A percentile compares a stretch with the other conserved stretches of the same genome.
Conservation (phyloP, 163 green algal genomes). For the Scenedesmus sp. region DNA sequence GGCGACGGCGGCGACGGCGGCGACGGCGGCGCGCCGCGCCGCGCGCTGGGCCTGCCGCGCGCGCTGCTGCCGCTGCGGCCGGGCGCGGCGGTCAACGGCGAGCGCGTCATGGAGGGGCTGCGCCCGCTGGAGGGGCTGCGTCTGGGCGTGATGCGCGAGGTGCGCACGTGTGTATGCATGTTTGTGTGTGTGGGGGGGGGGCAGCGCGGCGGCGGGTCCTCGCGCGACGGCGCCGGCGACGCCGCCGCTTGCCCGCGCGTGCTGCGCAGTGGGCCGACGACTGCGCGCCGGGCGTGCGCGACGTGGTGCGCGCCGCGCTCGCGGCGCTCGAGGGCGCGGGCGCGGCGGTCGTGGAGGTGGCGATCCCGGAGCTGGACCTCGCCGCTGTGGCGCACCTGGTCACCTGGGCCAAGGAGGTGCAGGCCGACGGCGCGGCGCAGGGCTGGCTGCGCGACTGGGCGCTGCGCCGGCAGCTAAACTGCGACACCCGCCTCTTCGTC, state of each 20-base stretch:
- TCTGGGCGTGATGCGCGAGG: constrained; percentile 1
- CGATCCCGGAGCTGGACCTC: constrained; percentile 62
- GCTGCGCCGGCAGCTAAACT: constrained; percentile 43
- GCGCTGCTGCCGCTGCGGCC: neutral
- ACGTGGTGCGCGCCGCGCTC: constrained; percentile 52
- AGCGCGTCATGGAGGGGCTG: neutral
- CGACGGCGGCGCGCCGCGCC: neutral
- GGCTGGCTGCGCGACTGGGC: constrained; percentile 39
- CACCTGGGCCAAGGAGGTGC: constrained; percentile 46
- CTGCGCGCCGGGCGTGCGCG: constrained; percentile 54
- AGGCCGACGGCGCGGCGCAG: neutral
- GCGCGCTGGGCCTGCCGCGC: constrained; percentile 3
- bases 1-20: neutral
- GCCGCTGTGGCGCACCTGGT: constrained; percentile 55
- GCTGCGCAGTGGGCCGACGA: constrained; percentile 66
- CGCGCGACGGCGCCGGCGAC: too few species aligned
- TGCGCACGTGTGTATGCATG: neutral
- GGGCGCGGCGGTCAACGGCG: neutral
- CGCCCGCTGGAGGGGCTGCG: constrained; percentile 22
- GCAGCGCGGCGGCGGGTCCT: too few species aligned
- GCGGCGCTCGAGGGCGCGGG: constrained; percentile 48
- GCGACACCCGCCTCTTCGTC: constrained; percentile 58
- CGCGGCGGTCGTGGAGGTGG: constrained; percentile 42
- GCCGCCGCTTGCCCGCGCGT: too few species aligned
- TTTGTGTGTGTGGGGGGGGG: too few species aligned